Percentiles rank a stretch among this genome's conserved stretches.
These are phyloP conservation scores for Diplosphaera chodatii DNA, from an alignment of 139 green algal species.

Conservation along the genomic window DNA sequence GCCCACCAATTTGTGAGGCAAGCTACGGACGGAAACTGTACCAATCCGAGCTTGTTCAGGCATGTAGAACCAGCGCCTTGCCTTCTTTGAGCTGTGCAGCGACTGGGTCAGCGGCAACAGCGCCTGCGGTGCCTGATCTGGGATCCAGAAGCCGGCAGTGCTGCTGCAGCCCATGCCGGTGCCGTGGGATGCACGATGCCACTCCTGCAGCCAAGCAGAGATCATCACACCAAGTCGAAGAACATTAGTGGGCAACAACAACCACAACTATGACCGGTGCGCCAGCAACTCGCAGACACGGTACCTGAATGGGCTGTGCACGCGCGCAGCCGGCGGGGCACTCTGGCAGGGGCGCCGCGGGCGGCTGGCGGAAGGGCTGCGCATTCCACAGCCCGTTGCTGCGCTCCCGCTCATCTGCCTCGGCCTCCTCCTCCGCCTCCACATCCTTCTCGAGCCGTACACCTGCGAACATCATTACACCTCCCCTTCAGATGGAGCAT, in stretches of 20 bases:
- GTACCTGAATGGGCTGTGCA: constrained; percentile 27
- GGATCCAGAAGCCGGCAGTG: constrained; percentile 48
- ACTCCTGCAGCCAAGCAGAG: constrained; percentile 15
- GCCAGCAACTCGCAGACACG: too few relatives aligned
- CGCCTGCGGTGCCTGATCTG: constrained; percentile 15
- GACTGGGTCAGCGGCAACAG: background rate
- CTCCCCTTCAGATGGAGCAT: too few relatives aligned
- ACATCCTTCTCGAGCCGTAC: constrained; percentile 29
- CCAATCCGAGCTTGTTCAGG: too few relatives aligned
- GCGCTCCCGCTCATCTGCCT: constrained; percentile 2
- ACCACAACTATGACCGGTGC: too few relatives aligned
- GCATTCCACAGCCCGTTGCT: constrained; percentile 61
- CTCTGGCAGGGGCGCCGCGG: constrained; percentile 34
- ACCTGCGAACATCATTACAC: too few relatives aligned
- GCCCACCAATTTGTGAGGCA: too few relatives aligned
- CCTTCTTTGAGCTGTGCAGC: background rate
- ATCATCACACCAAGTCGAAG: too few relatives aligned
- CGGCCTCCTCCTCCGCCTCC: constrained; percentile 33
- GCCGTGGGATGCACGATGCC: constrained; percentile 34
- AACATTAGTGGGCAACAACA: too few relatives aligned
- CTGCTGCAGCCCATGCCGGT: constrained; percentile 37
- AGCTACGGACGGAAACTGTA: too few relatives aligned
- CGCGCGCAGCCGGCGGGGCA: constrained; percentile 52
- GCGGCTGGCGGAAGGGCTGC: constrained; percentile 61
- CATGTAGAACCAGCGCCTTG: too few relatives aligned